A percentile compares a stretch with the other conserved stretches of the same genome.
Conservation (phyloP, 345 rosid genomes). For the Populus simonii region DNA sequence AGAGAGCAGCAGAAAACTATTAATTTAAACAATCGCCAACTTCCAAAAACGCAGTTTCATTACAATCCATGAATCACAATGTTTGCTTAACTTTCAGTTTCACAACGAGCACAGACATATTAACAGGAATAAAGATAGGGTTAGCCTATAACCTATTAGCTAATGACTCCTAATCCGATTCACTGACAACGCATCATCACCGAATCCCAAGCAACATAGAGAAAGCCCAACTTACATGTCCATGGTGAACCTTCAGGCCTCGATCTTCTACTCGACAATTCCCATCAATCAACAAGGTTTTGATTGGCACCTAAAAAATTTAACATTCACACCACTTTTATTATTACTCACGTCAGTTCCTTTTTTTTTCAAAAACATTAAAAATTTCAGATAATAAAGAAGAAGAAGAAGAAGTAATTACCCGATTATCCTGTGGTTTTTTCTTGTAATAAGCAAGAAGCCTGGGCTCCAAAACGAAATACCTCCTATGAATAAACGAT, state of each 20-base stretch:
- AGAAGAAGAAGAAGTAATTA: constrained; percentile 16
- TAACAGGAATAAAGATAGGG: background rate
- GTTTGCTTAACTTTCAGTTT: background rate
- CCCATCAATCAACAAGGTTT: constrained; percentile 89
- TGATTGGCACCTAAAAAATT: constrained; percentile 81
- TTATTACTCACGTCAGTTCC: background rate
- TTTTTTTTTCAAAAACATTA: background rate
- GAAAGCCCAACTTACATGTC: constrained; percentile 60
- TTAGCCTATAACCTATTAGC: background rate
- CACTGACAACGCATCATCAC: background rate
- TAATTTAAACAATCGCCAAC: background rate
- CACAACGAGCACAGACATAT: background rate
- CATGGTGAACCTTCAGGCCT: constrained; percentile 97
- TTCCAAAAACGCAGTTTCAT: background rate
- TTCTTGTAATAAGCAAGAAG: constrained; percentile 96
- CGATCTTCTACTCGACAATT: constrained; percentile 99
- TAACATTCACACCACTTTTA: background rate
- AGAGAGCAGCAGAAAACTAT: background rate
- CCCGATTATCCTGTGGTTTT: constrained; percentile 96
- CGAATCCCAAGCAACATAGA: background rate
- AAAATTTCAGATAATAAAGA: background rate
- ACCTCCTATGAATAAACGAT: constrained; percentile 95
- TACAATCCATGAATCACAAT: background rate
- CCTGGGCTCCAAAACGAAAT: constrained; percentile 85
- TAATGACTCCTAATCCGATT: background rate